Base-by-base conservation (phyloP, 768 basidiomycete genomes). In the Leccinellum albellum region DNA sequence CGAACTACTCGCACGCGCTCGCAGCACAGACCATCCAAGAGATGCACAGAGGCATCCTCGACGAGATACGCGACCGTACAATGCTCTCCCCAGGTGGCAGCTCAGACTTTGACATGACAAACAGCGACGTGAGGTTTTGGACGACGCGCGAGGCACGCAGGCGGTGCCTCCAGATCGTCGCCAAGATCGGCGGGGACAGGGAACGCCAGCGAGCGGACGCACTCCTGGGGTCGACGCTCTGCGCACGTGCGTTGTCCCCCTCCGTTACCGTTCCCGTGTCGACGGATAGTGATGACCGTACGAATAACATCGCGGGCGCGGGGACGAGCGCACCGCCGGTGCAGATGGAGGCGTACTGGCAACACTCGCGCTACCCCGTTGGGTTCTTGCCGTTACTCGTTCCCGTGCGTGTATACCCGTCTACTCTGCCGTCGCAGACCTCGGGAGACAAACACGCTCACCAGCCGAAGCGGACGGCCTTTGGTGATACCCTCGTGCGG, bases 111-210 rank as follows among this genome's bases (percentile, higher is more conserved):
- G 28, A 28, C 14, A 2, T 31, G 17, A 32, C 48, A 10, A 8
- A 17, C 14, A n/a, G n/a, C n/a, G n/a, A n/a, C n/a, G 75, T 89
- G 7, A 77, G 81, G 47, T 92, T 94, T 58, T 96, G 90, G 89
- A 86, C 89, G 6, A 94, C 91, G 0, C 67, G 71, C 0, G 92
- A 94, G 67, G 91, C 91, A n/a, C 26, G 6, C 13, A 33, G 35
- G 3, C 46, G 46, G 24, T 47, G 46, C 14, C 17, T 47, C 15
- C 24, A 26, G 24, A 47, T 47, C 45, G 45, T 26, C 45, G 3
- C 45, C 24, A 47, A 47, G 45, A 47, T 47, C 15, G 45, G 45
- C 24, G 45, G 45, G 9, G 45, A 40, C 2, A 40, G 37, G 37
- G 37, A 40, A 40, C 37, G n/a, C 1, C 24, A 47, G 45, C 24